Percentiles rank a stretch among this genome's conserved stretches.
These are phyloP conservation scores for Ceratocystis ficicola DNA, from an alignment of 2,329 filamentous ascomycete genomes.

Conservation along the genomic window DNA sequence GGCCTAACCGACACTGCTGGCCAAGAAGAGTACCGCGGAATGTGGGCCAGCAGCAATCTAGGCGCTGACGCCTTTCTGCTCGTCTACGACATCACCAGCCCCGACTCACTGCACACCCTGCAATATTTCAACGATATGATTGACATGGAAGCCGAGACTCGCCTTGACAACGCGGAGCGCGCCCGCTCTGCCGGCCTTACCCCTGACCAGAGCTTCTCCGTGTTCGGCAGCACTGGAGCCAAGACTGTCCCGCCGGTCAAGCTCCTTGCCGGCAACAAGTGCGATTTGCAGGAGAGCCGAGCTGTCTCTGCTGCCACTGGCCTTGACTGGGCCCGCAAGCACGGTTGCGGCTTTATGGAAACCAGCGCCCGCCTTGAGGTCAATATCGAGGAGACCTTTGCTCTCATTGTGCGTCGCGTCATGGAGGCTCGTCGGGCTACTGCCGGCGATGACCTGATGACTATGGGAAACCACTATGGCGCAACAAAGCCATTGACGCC, in stretches of 20 bases:
- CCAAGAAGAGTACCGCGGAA: constrained; percentile 80
- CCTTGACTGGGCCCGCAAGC: constrained; percentile 61
- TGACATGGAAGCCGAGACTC: constrained; percentile 65
- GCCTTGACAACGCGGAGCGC: constrained; percentile 48
- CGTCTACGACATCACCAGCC: constrained; percentile 74
- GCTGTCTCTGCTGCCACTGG: constrained; percentile 58
- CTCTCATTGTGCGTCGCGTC: constrained; percentile 51
- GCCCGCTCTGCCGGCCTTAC: constrained; percentile 36
- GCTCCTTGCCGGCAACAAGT: constrained; percentile 78
- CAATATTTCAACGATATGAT: constrained; percentile 74
- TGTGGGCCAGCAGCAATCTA: constrained; percentile 71
- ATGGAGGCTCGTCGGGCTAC: constrained; percentile 44
- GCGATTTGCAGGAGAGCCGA: constrained; percentile 59
- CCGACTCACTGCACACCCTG: constrained; percentile 55
- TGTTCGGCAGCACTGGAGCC: constrained; percentile 30
- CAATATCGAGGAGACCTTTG: constrained; percentile 83
- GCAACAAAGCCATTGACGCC: constrained; percentile 48
- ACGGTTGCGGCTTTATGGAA: constrained; percentile 79
- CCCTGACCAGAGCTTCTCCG: constrained; percentile 27
- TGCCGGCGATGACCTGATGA: constrained; percentile 32
- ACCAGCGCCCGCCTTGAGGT: constrained; percentile 73
- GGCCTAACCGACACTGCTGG: constrained; percentile 72
- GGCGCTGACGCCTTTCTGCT: constrained; percentile 71
- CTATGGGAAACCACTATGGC: constrained; percentile 37
- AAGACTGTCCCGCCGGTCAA: constrained; percentile 60